phyloP scores from a whole-genome alignment of 1,139 yeast genomes.

The Blastobotrys elegans region DNA sequence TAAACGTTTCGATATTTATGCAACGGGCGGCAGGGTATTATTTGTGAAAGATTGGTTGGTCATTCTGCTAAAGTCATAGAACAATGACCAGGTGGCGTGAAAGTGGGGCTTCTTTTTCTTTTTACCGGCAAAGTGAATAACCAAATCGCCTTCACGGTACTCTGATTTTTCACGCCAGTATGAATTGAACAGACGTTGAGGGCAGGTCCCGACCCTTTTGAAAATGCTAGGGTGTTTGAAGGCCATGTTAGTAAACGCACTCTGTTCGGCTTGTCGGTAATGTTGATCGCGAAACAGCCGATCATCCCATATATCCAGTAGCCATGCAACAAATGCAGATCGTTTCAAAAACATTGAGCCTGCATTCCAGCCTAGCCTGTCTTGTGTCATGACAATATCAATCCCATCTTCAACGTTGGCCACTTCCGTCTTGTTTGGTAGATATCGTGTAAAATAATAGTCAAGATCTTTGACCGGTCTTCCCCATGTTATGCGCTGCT shows the following conservation, averaged over 20 bases:
- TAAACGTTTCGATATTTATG: no score
- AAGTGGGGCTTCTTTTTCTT: neutral
- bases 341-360: constrained; percentile 35
- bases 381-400: constrained; percentile 28
- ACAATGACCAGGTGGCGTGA: neutral
- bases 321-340: constrained; percentile 26
- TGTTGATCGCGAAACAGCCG: constrained; percentile 8
- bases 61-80: constrained; percentile 48
- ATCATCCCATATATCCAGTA: constrained; percentile 10
- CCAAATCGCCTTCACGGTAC: constrained; percentile 5
- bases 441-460: constrained; percentile 20
- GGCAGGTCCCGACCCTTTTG: constrained; percentile 5
- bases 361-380: constrained; percentile 32
- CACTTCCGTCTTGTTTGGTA: constrained; percentile 14
- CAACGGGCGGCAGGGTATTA: no score
- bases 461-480: constrained; percentile 22
- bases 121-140: constrained; percentile 10
- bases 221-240: neutral
- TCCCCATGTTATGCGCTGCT: constrained; percentile 25
- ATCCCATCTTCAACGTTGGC: constrained; percentile 15
- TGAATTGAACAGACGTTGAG: constrained; percentile 6
- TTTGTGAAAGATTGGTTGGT: no score
- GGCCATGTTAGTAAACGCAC: neutral
- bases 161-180: constrained; percentile 3
- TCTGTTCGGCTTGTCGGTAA: neutral